Base-by-base conservation (phyloP, 805 yeast species). In the Debaryomyces hansenii region DNA sequence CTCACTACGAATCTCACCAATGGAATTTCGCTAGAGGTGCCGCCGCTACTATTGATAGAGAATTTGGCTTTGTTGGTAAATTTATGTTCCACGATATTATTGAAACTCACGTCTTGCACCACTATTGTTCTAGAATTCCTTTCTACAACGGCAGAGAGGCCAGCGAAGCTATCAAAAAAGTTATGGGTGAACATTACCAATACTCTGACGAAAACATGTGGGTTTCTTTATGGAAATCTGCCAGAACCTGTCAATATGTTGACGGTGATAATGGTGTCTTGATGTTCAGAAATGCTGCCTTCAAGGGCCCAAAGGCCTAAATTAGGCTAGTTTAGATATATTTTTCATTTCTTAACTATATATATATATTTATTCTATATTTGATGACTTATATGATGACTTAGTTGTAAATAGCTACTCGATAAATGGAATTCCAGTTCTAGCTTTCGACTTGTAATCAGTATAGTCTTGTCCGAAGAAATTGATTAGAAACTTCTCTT, bases 11-110 rank as follows among this genome's bases (percentile, higher is more conserved):
- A 49, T 79, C 83, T 48, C 59, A 68, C 34, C 84, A 83, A 66
- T 88, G 96, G 96, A 87, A 78, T 56, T 87, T 86, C 64, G 90
- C 91, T 42, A 80, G 91, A 62, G 96, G 96, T 55, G 96, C 96
- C 27, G 91, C 94, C 46, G 87, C 92, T 50, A 88, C 96, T 47
- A 83, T 89, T 52, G 96, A 88, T 68, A 77, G 96, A 61, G 83
- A 87, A 61, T 85, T 87, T 62, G 91, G 92, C 27, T 84, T 87
- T 63, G 74, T 85, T 51, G 96, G 96, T 47, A 74, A 79, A 62
- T 79, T 80, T 76, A 72, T 86, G 59, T 85, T 88, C 82, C 96
- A 88, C 68, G 95, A 87, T 64, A 88, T 88, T 61, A 87, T 88
- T 61, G 96, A 88, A 72, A 89, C 96, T 44, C 96, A 88, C 64